Percentiles rank a stretch among this genome's conserved stretches.
Evolutionary conservation across 1,139 yeast species (phyloP).

Genomic region (Komagataea norvegica): DNA sequence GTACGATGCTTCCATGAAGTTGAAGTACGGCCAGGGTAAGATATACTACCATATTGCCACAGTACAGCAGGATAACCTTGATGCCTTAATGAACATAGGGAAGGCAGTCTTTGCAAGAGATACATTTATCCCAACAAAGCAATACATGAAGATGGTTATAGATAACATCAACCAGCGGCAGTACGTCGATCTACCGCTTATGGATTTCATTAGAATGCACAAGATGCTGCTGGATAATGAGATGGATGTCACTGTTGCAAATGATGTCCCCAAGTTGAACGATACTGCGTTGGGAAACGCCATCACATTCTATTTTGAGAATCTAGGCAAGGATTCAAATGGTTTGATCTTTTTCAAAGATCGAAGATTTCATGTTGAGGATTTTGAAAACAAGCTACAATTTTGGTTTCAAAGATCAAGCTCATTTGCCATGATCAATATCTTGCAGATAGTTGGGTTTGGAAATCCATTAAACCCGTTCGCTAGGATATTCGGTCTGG

Average conservation of each 20-base stretch:
- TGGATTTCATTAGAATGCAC: conserved; percentile 63
- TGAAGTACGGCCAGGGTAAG: conserved; percentile 75
- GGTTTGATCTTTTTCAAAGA: conserved; percentile 61
- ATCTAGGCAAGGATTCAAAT: conserved; percentile 63
- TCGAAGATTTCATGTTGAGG: conserved; percentile 16
- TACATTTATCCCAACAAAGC: conserved; percentile 78
- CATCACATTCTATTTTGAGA: conserved; percentile 63
- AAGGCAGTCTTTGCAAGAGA: conserved; percentile 74
- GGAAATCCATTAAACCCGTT: conserved; percentile 73
- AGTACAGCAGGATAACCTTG: conserved; percentile 73
- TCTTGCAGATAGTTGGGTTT: conserved; percentile 68
- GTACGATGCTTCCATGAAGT: conserved; percentile 66
- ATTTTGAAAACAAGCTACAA: conserved; percentile 47
- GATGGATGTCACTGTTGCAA: conserved; percentile 5
- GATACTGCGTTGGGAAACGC: conserved; percentile 51
- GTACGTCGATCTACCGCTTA: conserved; percentile 48
- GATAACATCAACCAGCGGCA: conserved; percentile 74
- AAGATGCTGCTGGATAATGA: conserved; percentile 41
- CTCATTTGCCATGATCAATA: conserved; percentile 68
- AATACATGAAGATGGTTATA: conserved; percentile 67
- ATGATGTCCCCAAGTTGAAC: conserved; percentile 2
- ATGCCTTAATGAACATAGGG: conserved; percentile 73
- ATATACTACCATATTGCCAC: conserved; percentile 80
- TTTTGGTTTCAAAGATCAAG: conserved; percentile 77
- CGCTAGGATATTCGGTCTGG: conserved; percentile 64